Base-by-base conservation (phyloP, 2,329 filamentous ascomycete genomes). In the Fusarium illudens region DNA sequence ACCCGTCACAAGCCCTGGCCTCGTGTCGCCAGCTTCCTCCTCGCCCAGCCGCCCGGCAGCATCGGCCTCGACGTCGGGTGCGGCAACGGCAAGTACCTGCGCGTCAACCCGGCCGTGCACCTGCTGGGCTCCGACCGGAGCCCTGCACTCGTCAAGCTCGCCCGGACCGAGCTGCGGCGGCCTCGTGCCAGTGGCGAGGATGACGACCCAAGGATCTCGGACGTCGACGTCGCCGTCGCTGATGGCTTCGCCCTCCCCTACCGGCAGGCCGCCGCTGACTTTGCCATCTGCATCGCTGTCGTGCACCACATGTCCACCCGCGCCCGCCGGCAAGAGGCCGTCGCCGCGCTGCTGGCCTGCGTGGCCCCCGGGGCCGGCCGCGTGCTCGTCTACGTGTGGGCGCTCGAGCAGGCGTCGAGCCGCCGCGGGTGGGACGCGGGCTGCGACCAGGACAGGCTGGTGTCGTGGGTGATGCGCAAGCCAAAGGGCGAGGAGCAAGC, bases 41-140 rank as follows among this genome's bases (percentile, higher is more conserved):
- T 84, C 51, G 81, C 83, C 30, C 86, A 92, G 49, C 76, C 84
- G 0, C 81, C 89, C 12, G 95, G 94, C 25, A 87, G 92, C 51
- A 81, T 98, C 58, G 96, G 96, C 10, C 84, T 97, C 30, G 96
- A 99, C 79, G 85, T 98, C 59, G 96, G 96, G 64, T 98, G 96
- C 80, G 96, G 96, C 62, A 99, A 99, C 81, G 96, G 96, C 71
- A 98, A 98, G 84, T 97, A 98, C 78, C 83, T 98, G 64, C 83
- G 86, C 63, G 91, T 97, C 60, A 96, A 96, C 79, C 85, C 84
- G 20, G 80, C 87, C 72, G 81, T 97, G 50, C 94, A 92, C 81
- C 90, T 97, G 56, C 78, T 98, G 62, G 95, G 89, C 60, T 95
- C 91, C 58, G 96, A 98, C 82, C 88, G 93, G 83, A 96, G 88